A percentile compares a stretch with the other conserved stretches of the same genome.
These are phyloP conservation scores for Chaetomiaceae sp. DNA, from an alignment of 2,329 filamentous ascomycete species.

Conservation along the genomic window DNA sequence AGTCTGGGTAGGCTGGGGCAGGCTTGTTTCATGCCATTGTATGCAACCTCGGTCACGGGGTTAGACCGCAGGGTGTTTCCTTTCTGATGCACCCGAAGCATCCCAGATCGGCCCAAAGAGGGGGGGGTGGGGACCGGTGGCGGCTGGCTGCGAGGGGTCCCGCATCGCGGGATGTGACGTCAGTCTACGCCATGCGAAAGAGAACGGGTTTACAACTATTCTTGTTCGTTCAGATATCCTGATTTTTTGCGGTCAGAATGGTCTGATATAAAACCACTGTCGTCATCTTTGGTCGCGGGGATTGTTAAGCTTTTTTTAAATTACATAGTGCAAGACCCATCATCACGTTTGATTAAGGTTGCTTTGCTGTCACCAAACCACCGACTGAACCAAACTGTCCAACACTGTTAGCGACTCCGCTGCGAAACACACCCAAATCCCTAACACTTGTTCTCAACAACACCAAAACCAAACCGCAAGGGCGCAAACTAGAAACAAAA, in stretches of 20 bases:
- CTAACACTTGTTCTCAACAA: conserved; percentile 5
- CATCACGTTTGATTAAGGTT: background rate
- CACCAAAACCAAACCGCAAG: background rate
- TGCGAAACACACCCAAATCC: background rate
- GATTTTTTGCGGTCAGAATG: background rate
- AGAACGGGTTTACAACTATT: background rate
- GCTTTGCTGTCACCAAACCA: background rate
- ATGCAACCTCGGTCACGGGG: no score
- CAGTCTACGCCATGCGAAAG: conserved; percentile 17
- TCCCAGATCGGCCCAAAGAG: background rate
- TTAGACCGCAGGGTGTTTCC: no score
- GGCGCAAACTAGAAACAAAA: background rate
- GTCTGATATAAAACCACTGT: background rate
- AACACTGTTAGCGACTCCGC: conserved; percentile 4
- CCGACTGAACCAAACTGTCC: background rate
- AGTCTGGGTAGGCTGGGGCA: no score
- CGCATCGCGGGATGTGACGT: conserved; percentile 18
- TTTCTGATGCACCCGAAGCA: no score
- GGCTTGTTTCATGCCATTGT: background rate
- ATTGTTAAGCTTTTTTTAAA: background rate
- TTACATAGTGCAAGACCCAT: no score
- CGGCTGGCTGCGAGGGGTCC: conserved; percentile 1
- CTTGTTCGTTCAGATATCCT: background rate
- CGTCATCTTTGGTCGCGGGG: background rate
- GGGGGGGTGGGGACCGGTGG: conserved; percentile 8